Evolutionary conservation across 306 rosid species (phyloP), one percentile per base, ranked within the genome.

Genomic region (Lotus japonicus): DNA sequence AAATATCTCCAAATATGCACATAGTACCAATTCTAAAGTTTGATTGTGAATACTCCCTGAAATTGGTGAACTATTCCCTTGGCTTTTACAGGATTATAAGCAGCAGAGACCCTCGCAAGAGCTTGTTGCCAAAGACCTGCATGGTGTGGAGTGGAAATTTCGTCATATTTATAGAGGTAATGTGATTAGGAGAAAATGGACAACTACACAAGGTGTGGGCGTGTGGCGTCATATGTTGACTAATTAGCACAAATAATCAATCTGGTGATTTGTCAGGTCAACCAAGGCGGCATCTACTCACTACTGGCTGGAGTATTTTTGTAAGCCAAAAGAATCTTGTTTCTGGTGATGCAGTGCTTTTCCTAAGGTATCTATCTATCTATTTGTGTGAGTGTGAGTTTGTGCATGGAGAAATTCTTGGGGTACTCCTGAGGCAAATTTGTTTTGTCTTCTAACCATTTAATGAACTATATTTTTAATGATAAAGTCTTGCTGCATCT

Each of bases 301-400:
- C 97, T 50, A 94, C 99, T 13, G 97, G 99, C 7, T 94, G 99
- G 99, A 94, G 99, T 80, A 58, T 84, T 82, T 94, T 94, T 68
- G 97, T 94, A 16, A 85, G 88, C 87, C 97, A 88, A 76, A 94
- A 94, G 88, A 90, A 81, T 81, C 96, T 94, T 69, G 94, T 88
- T 73, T 87, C 97, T 35, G 99, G 99, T 41, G 99, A 94, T 87
- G 99, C 97, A 5, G 99, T 94, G 80, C 99, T 94, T 68, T 94
- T 94, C 83, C 72, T 94, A 64, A 87, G 99, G 99, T 88, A 84
- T 28, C 5, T 23, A 36, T 56, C 11, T 35, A 2, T 54, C 62
- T 33, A 1, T 15, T 4, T 16, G 28, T 68, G 41, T 1, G 11
- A 31, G 36, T 31, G 31, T 1, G 11, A 31, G 36, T 31, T 68